Conservation (phyloP, 768 basidiomycete genomes). For the Sarcodon aspratus region DNA sequence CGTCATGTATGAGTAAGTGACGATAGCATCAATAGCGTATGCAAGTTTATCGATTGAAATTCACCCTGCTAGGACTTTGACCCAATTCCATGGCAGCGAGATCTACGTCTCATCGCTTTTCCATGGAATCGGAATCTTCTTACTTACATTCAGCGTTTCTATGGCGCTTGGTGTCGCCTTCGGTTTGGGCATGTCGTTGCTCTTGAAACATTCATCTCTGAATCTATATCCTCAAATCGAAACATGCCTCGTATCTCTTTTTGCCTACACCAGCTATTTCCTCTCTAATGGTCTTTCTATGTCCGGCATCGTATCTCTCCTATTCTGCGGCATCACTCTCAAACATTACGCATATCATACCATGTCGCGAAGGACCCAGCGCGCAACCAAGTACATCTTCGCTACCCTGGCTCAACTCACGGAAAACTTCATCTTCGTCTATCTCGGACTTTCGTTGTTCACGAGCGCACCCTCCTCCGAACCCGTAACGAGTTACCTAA, state of each 20-base stretch:
- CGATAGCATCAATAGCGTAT: background rate
- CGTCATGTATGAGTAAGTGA: slow-evolving; percentile 97
- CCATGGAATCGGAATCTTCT: slow-evolving; percentile 95
- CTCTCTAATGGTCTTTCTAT: slow-evolving; percentile 94
- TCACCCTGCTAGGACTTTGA: slow-evolving; percentile 55
- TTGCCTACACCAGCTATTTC: slow-evolving; percentile 96
- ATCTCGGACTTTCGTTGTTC: slow-evolving; percentile 95
- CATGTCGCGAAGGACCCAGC: slow-evolving; percentile 92
- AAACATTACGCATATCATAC: slow-evolving; percentile 99
- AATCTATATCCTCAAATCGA: slow-evolving; percentile 86
- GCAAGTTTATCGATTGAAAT: background rate
- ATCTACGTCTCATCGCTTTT: slow-evolving; percentile 83
- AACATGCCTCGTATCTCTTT: slow-evolving; percentile 89
- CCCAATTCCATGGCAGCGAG: slow-evolving; percentile 83
- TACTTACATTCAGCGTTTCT: slow-evolving; percentile 89
- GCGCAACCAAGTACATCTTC: slow-evolving; percentile 93
- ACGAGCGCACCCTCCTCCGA: slow-evolving; percentile 73
- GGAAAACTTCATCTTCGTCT: slow-evolving; percentile 99
- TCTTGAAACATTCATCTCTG: slow-evolving; percentile 90
- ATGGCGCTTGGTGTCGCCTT: slow-evolving; percentile 91
- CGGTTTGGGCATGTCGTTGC: slow-evolving; percentile 82
- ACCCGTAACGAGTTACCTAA: slow-evolving; percentile 76
- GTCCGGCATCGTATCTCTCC: slow-evolving; percentile 93
- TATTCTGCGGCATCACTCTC: slow-evolving; percentile 97
- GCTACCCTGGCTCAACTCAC: slow-evolving; percentile 87